A percentile compares a stretch with the other conserved stretches of the same genome.
Evolutionary conservation across 306 rosid species (phyloP).

Genomic region (Dryas drummondii): DNA sequence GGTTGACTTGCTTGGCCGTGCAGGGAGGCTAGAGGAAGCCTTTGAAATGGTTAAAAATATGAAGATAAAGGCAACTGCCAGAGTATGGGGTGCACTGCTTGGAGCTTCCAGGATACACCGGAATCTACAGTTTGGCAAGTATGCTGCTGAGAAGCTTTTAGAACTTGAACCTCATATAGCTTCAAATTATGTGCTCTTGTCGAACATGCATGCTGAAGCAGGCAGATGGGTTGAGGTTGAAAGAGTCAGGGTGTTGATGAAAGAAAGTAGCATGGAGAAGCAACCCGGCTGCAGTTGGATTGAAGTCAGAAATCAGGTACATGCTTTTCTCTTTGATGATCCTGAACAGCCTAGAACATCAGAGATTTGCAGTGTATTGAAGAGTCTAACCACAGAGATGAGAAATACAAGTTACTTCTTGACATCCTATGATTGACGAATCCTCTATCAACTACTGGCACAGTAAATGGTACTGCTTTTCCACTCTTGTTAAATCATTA

Average conservation of each 20-base stretch:
- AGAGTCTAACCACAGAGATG: slow-evolving; percentile 49
- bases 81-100: slow-evolving; percentile 77
- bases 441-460: background rate
- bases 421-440: slow-evolving; percentile 37
- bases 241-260: slow-evolving; percentile 58
- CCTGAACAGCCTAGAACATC: slow-evolving; percentile 41
- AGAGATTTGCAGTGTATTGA: slow-evolving; percentile 38
- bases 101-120: slow-evolving; percentile 60
- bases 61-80: slow-evolving; percentile 60
- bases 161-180: slow-evolving; percentile 68
- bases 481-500: background rate
- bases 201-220: slow-evolving; percentile 75
- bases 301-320: slow-evolving; percentile 54
- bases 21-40: slow-evolving; percentile 78
- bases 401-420: slow-evolving; percentile 36
- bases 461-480: background rate
- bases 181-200: slow-evolving; percentile 71
- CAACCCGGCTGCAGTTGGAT: slow-evolving; percentile 84
- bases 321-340: slow-evolving; percentile 55
- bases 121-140: slow-evolving; percentile 53
- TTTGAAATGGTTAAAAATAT: slow-evolving; percentile 47
- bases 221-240: slow-evolving; percentile 75
- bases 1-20: slow-evolving; percentile 73
- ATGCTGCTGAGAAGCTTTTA: slow-evolving; percentile 55
- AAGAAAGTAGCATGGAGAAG: slow-evolving; percentile 56